Percentiles rank a stretch among this genome's conserved stretches.
phyloP scores from a whole-genome alignment of 2,329 filamentous ascomycete genomes.

The Periconia sp. region DNA sequence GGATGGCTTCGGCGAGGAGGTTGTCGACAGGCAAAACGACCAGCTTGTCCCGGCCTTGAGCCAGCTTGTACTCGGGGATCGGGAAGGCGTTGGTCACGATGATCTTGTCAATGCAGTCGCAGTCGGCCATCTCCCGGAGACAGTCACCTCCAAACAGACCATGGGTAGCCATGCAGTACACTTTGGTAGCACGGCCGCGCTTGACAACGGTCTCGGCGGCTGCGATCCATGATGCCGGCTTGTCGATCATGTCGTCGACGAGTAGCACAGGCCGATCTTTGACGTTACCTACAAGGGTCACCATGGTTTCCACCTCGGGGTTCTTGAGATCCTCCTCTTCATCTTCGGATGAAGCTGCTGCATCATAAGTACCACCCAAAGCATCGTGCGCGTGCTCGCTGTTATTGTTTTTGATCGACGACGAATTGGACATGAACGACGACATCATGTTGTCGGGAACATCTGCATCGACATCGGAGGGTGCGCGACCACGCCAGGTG shows the following conservation, averaged over 20 bases:
- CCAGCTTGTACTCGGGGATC: constrained; percentile 73
- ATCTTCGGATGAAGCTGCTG: constrained; percentile 80
- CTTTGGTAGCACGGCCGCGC: constrained; percentile 84
- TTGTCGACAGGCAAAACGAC: constrained; percentile 87
- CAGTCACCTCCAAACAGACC: constrained; percentile 90
- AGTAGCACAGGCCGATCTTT: constrained; percentile 86
- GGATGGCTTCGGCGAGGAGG: constrained; percentile 86
- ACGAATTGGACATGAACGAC: constrained; percentile 78
- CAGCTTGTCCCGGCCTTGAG: constrained; percentile 72
- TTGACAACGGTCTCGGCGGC: constrained; percentile 97
- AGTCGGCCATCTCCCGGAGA: constrained; percentile 85
- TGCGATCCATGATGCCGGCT: constrained; percentile 93
- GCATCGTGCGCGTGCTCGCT: constrained; percentile 64
- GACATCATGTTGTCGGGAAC: constrained; percentile 86
- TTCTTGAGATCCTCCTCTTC: constrained; percentile 88
- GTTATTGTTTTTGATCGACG: constrained; percentile 52
- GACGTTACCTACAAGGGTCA: constrained; percentile 96
- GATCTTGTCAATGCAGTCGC: constrained; percentile 90
- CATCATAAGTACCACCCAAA: constrained; percentile 83
- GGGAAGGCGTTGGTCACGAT: constrained; percentile 98
- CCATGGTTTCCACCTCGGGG: constrained; percentile 84
- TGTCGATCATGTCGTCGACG: constrained; percentile 99
- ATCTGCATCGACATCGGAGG: constrained; percentile 51
- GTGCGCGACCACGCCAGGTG: constrained; percentile 47
- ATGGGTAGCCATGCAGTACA: constrained; percentile 97